Conservation (phyloP, 2,329 filamentous ascomycete genomes). For the Aspergillus sp. region DNA sequence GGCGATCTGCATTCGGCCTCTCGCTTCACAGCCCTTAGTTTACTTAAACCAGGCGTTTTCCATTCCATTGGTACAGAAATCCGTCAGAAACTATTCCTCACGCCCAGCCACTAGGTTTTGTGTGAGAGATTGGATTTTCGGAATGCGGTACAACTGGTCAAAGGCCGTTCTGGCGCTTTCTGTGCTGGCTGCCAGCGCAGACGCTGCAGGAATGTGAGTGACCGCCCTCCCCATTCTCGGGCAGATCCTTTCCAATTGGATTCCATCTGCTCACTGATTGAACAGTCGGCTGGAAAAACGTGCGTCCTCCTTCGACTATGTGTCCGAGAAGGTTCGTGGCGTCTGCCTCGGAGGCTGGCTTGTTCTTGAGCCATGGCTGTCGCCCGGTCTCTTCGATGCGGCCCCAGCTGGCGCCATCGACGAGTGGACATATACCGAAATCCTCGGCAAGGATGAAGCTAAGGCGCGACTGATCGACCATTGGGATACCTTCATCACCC, state of each 20-base stretch:
- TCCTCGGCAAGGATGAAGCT: conserved; percentile 51
- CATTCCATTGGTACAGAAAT: conserved; percentile 23
- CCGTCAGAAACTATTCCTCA: conserved; percentile 20
- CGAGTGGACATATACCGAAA: conserved; percentile 55
- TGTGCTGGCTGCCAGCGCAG: conserved; percentile 21
- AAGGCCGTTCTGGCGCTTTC: conserved; percentile 28
- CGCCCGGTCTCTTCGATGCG: conserved; percentile 58
- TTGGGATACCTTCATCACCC: conserved; percentile 59
- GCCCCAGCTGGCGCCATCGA: conserved; percentile 53
- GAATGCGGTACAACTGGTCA: conserved; percentile 25
- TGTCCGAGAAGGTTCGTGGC: conserved; percentile 57
- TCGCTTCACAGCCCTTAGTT: conserved; percentile 8
- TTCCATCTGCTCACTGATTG: conserved; percentile 5
- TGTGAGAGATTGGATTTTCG: conserved; percentile 15
- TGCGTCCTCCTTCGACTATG: conserved; percentile 52
- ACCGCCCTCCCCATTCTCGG: not conserved
- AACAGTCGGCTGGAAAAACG: conserved; percentile 26
- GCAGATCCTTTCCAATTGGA: not conserved
- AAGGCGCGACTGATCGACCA: conserved; percentile 51
- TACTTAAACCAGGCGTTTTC: conserved; percentile 33
- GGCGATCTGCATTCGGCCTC: conserved; percentile 19
- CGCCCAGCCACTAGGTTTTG: conserved; percentile 20
- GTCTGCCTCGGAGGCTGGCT: conserved; percentile 68
- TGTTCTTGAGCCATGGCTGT: conserved; percentile 64
- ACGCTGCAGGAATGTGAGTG: conserved; percentile 28